Evolutionary conservation across 1,284 basidiomycete species (phyloP).

Genomic region (Bondarzewia mesenterica): DNA sequence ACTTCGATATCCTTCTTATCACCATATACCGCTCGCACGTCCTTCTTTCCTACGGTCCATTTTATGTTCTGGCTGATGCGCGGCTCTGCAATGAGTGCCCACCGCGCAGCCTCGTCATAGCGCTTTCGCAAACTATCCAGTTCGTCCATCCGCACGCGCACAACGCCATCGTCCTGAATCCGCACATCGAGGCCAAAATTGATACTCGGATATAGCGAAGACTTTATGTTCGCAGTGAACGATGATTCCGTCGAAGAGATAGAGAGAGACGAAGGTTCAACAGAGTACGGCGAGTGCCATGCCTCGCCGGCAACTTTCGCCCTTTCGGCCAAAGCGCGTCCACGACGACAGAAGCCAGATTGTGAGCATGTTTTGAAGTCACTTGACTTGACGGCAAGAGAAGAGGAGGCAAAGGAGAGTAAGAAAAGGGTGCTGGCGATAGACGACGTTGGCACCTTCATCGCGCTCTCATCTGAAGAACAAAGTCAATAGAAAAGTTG

Average conservation of each 20-base stretch:
- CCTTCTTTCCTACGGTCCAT: conserved; percentile 59
- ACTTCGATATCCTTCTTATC: conserved; percentile 55
- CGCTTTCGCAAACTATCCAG: conserved; percentile 67
- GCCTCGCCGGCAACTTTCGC: conserved; percentile 43
- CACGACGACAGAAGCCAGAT: conserved; percentile 85
- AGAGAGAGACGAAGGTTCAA: conserved; percentile 47
- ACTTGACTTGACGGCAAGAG: conserved; percentile 57
- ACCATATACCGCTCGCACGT: conserved; percentile 51
- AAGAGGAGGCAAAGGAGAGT: conserved; percentile 19
- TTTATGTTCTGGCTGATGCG: conserved; percentile 40
- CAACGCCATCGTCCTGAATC: conserved; percentile 78
- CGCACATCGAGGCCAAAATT: conserved; percentile 75
- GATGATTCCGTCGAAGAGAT: conserved; percentile 47
- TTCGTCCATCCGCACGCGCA: conserved; percentile 83
- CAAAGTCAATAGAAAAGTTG: too few species aligned
- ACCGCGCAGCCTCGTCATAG: conserved; percentile 85
- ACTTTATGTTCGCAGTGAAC: conserved; percentile 67
- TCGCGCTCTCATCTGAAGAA: conserved; percentile 6
- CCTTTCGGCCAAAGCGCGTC: conserved; percentile 70
- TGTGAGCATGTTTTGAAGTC: conserved; percentile 92
- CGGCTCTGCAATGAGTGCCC: conserved; percentile 76
- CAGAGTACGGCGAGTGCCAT: conserved; percentile 82
- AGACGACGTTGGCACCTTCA: conserved; percentile 11
- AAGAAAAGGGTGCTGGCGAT: conserved; percentile 18
- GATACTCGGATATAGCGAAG: conserved; percentile 76